Evolutionary conservation across 495 filamentous ascomycete species (phyloP).

Genomic region (Aspergillus coremiiformis): DNA sequence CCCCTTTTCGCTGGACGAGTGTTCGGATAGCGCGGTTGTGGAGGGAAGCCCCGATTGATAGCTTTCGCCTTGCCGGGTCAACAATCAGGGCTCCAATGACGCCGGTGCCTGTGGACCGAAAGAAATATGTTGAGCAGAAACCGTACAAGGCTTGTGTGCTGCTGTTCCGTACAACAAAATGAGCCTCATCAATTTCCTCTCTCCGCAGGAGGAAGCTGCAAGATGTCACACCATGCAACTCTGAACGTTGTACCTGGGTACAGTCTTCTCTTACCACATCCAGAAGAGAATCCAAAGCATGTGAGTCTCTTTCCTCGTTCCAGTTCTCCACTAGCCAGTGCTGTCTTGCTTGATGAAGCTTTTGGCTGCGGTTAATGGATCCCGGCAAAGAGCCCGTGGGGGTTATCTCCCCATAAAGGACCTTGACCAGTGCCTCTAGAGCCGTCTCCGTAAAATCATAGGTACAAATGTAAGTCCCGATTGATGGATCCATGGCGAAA

Average conservation of each 20-base stretch:
- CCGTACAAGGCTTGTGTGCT: constrained; percentile 81
- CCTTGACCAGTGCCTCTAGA: constrained; percentile 71
- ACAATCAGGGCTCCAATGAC: constrained; percentile 80
- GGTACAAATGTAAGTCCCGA: constrained; percentile 85
- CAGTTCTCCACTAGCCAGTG: constrained; percentile 86
- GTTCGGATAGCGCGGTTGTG: constrained; percentile 73
- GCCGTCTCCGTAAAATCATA: constrained; percentile 92
- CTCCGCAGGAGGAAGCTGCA: constrained; percentile 64
- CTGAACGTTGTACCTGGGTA: constrained; percentile 48
- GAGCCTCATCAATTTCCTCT: constrained; percentile 62
- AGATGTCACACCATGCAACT: constrained; percentile 60
- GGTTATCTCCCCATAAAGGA: constrained; percentile 67
- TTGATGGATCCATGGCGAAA: constrained; percentile 82
- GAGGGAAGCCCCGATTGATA: constrained; percentile 79
- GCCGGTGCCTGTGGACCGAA: constrained; percentile 58
- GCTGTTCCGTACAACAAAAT: constrained; percentile 88
- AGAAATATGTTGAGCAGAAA: constrained; percentile 81
- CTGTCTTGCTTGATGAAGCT: constrained; percentile 70
- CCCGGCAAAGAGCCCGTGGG: constrained; percentile 71
- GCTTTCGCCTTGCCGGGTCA: constrained; percentile 70
- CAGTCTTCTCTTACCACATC: constrained; percentile 53
- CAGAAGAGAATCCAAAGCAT: constrained; percentile 62
- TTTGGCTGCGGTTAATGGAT: constrained; percentile 73
- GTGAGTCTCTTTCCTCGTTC: constrained; percentile 66
- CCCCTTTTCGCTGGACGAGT: constrained; percentile 57